Base-by-base conservation (phyloP, 2,329 filamentous ascomycete species). In the Delphinella strobiligena region DNA sequence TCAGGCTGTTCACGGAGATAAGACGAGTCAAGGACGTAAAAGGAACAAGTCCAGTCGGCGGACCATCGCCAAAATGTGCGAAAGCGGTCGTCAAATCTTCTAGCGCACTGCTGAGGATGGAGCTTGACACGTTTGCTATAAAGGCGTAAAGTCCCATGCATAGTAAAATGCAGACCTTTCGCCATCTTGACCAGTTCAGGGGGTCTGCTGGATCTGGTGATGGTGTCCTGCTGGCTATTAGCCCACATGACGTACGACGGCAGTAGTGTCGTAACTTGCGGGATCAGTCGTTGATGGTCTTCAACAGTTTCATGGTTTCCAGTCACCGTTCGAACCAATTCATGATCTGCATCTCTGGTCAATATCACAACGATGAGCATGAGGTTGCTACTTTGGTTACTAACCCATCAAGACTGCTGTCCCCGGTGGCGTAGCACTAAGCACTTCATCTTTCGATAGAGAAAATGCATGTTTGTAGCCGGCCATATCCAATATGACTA, bases 161-260 rank as follows among this genome's bases (percentile, higher is more conserved):
- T 12, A 50, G 44, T 2, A 64, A 45, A 10, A 63, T 54, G 4
- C 45, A 48, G 10, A 49, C 39, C 46, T 64, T 64, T 3, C 58
- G 54, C 52, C 53, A 58, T 43, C 42, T 42, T 5, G 55, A 48
- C 47, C 62, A 60, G 32, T 64, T 64, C 17, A 66, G 46, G 2
- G 62, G 61, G 37, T 66, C 62, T 2, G 55, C 54, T 8, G 59
- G 56, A 44, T 60, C 61, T 7, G 50, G 47, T 3, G 61, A 61
- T 1, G 62, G 62, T 19, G 53, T 54, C 4, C 22, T 27, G 7
- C 12, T 27, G 22, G 22, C 12, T 12, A 27, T 7, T 27, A 27
- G 7, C 7, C 12, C 22, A 27, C 22, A 12, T 7, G 22, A 27
- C 7, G 12, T 7, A 12, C 22, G 22, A 27, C 12, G 12, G 22